Conservation (phyloP, 495 filamentous ascomycete genomes). For the Cladorrhinum samala region DNA sequence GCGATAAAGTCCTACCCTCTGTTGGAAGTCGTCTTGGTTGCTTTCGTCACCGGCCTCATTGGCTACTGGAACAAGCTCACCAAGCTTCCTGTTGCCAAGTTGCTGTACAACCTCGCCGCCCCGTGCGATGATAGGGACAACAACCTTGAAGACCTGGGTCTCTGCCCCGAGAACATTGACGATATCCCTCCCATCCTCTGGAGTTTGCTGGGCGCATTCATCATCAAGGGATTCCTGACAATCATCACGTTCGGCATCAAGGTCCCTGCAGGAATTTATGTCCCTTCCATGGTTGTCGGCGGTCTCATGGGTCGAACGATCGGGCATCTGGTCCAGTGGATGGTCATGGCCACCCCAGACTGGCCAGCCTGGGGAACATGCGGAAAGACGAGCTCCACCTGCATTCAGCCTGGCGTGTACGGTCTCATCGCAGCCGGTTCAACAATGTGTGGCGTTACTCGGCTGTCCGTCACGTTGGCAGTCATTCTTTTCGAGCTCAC, state of each 20-base stretch:
- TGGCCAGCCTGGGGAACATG: constrained; percentile 70
- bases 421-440: constrained; percentile 90
- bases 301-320: constrained; percentile 86
- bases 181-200: constrained; percentile 67
- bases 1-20: constrained; percentile 78
- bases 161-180: constrained; percentile 67
- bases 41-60: constrained; percentile 71
- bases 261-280: constrained; percentile 92
- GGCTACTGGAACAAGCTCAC: constrained; percentile 95
- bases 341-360: constrained; percentile 65
- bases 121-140: constrained; percentile 60
- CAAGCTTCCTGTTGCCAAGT: constrained; percentile 80
- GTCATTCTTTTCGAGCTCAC: constrained; percentile 96
- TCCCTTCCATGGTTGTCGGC: constrained; percentile 96
- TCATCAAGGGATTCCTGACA: constrained; percentile 85
- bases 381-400: constrained; percentile 63
- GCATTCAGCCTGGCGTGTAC: constrained; percentile 92
- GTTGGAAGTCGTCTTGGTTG: constrained; percentile 83
- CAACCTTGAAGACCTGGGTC: constrained; percentile 55
- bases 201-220: constrained; percentile 68
- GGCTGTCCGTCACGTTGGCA: constrained; percentile 86
- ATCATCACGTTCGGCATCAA: constrained; percentile 91
- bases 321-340: constrained; percentile 80
- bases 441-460: constrained; percentile 96
- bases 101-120: constrained; percentile 82